Base-by-base conservation (phyloP, 75 land plant species). In the Picea glauca region DNA sequence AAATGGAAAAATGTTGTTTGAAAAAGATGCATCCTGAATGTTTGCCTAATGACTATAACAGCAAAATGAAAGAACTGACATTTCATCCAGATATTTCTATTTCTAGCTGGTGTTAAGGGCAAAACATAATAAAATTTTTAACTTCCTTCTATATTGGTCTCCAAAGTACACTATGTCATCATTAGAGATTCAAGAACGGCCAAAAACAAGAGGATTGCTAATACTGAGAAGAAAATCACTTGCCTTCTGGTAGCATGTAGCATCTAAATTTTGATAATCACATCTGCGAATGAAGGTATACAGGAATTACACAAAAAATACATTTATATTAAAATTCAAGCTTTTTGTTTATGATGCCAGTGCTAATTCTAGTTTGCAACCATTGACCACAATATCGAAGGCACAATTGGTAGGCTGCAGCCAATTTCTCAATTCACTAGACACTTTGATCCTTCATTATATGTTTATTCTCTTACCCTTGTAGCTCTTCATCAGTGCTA, bases 1-100 rank as follows among this genome's bases (percentile, higher is more conserved):
- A 70, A 70, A 21, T 43, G 6, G 54, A 31, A 68, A 35, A 35
- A 21, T 1, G 9, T 5, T 14, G 15, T 17, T 15, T 5, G 8
- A 18, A 38, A 70, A 40, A 43, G 9, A 50, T 0, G n/a, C 56
- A 70, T 35, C n/a, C 6, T 9, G 54, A 1, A 43, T n/a, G 23
- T n/a, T 70, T 46, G n/a, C 56, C 74, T 66, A 46, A 40, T 70
- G 73, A 70, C 26, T 7, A 70, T 70, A 20, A 70, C 40, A 8
- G 43, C 35, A 43, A 70, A 70, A 40, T 43, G 21, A 70, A 40
- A 43, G n/a, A 70, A 70, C 1, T 70, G 40, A 43, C 21, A 43
- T 43, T 56, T 70, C 74, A 43, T 50, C 23, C 20, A 20, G 50
- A 70, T 17, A 3, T 13, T 43, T 43, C n/a, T 35, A 66, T 40